phyloP scores from a whole-genome alignment of 495 filamentous ascomycete species.

The Penicillium verhagenii region DNA sequence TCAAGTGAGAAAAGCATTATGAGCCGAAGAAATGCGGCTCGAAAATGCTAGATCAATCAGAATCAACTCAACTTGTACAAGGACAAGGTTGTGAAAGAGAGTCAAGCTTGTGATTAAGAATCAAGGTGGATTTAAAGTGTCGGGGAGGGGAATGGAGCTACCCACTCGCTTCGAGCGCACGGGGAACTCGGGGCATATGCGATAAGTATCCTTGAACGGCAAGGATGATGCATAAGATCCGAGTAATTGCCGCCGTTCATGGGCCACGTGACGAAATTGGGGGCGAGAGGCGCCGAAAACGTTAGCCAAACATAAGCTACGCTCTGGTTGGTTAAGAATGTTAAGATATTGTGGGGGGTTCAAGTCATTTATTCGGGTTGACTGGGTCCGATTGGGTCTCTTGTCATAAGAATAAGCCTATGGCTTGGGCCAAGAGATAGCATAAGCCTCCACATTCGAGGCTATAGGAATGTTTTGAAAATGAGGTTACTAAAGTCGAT shows the following conservation, averaged over 20 bases:
- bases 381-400: no score
- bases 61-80: not conserved
- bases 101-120: not conserved
- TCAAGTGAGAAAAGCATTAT: slow-evolving; percentile 46
- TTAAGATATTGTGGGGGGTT: no score
- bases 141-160: not conserved
- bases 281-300: not conserved
- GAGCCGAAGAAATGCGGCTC: no score
- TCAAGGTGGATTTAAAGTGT: not conserved
- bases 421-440: not conserved
- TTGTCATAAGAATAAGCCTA: not conserved
- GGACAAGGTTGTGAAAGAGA: not conserved
- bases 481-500: not conserved
- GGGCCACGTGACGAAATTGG: not conserved
- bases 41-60: not conserved
- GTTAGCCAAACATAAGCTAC: no score
- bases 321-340: no score
- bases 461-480: not conserved
- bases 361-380: no score
- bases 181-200: not conserved
- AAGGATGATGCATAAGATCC: not conserved
- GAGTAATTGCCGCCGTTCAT: not conserved
- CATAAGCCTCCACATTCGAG: not conserved
- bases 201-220: not conserved
- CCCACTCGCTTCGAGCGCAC: not conserved